Evolutionary conservation across 805 yeast genomes (phyloP).

Genomic region (Candida stauntonica): DNA sequence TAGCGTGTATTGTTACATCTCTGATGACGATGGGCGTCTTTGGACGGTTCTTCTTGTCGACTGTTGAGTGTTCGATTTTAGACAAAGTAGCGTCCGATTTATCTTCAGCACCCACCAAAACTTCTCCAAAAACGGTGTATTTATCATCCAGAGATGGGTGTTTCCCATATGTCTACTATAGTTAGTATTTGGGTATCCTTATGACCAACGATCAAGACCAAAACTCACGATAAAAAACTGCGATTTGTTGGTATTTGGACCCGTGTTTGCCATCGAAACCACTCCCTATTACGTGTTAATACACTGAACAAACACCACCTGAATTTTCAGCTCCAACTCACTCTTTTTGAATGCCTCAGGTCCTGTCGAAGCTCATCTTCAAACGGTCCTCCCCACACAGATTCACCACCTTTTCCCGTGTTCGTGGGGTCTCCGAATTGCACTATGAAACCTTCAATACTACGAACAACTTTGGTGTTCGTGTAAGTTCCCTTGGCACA

Average conservation of each 20-base stretch:
- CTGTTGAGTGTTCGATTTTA: constrained; percentile 24
- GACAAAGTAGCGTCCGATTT: constrained; percentile 26
- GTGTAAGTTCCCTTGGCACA: constrained; percentile 41
- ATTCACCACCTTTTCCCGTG: constrained; percentile 76
- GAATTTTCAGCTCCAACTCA: constrained; percentile 46
- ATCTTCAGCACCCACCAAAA: constrained; percentile 46
- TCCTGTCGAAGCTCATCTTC: constrained; percentile 71
- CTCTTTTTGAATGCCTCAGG: constrained; percentile 61
- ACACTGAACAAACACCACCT: constrained; percentile 1
- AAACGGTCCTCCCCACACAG: constrained; percentile 74
- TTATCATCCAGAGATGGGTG: constrained; percentile 75
- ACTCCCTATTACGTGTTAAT: constrained; percentile 36
- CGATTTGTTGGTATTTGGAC: constrained; percentile 62
- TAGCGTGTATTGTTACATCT: constrained; percentile 37
- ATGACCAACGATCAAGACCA: too few species aligned
- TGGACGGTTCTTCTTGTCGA: constrained; percentile 37
- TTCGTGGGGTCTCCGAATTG: constrained; percentile 86
- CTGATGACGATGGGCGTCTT: constrained; percentile 27
- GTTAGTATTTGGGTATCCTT: constrained; percentile 2
- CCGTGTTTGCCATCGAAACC: constrained; percentile 68
- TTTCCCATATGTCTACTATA: constrained; percentile 60
- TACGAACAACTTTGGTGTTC: constrained; percentile 64
- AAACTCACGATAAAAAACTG: constrained; percentile 55
- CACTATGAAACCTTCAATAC: constrained; percentile 66
- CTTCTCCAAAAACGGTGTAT: constrained; percentile 76